Evolutionary conservation across 768 basidiomycete species (phyloP).

Genomic region (Lactarius indigo): DNA sequence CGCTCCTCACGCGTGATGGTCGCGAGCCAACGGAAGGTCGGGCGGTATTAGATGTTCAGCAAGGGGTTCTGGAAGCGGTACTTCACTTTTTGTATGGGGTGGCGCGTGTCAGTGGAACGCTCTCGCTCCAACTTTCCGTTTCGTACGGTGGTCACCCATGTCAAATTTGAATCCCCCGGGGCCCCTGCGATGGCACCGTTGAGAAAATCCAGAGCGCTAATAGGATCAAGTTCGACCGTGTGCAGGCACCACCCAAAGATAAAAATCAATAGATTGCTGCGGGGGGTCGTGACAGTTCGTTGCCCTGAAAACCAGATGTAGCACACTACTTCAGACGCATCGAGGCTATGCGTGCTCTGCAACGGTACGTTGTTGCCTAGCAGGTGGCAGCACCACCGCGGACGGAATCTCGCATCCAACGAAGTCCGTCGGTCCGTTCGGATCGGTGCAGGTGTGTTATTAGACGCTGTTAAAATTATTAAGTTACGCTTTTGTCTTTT

Average conservation of each 20-base stretch:
- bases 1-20: slow-evolving; percentile 71
- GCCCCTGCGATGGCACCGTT: slow-evolving; percentile 75
- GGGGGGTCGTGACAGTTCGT: too few relatives aligned
- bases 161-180: slow-evolving; percentile 34
- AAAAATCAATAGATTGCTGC: too few relatives aligned
- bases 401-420: too few relatives aligned
- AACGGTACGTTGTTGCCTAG: not conserved
- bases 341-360: not conserved
- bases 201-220: slow-evolving; percentile 71
- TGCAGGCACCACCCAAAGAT: too few relatives aligned
- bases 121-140: not conserved
- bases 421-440: too few relatives aligned
- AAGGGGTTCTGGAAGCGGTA: slow-evolving; percentile 71
- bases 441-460: too few relatives aligned
- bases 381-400: too few relatives aligned
- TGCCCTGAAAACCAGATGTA: not conserved
- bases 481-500: too few relatives aligned
- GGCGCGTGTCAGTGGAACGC: not conserved
- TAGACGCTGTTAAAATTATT: too few relatives aligned
- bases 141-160: slow-evolving; percentile 28
- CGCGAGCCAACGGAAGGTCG: slow-evolving; percentile 56
- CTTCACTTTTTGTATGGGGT: slow-evolving; percentile 50
- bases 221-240: slow-evolving; percentile 47
- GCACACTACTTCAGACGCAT: not conserved
- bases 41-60: slow-evolving; percentile 53